Percentiles rank a stretch among this genome's conserved stretches.
These are phyloP conservation scores for Achlya hypogyna DNA, from an alignment of 352 stramenopile species.

Conservation along the genomic window DNA sequence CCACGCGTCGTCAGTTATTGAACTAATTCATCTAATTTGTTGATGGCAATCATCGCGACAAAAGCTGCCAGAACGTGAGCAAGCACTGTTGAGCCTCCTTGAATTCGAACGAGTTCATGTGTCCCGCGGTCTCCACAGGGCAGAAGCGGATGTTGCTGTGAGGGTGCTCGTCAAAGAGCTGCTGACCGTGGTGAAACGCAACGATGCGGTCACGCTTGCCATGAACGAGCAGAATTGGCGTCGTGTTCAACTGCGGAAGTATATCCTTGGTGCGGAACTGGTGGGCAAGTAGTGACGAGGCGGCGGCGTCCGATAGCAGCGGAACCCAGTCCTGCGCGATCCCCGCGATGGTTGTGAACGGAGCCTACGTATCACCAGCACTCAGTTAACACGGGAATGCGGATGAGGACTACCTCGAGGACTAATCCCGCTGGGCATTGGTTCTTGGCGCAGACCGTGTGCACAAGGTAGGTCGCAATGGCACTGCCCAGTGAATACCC, in stretches of 20 bases:
- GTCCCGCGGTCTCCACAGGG: background rate
- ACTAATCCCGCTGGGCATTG: background rate
- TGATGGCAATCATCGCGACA: too few species aligned
- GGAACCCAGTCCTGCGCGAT: background rate
- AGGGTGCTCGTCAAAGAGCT: background rate
- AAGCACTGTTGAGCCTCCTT: background rate
- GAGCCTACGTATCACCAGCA: background rate
- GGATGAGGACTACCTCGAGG: conserved; percentile 1
- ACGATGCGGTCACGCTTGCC: conserved; percentile 9
- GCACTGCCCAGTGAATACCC: conserved; percentile 16
- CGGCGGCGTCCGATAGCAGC: background rate
- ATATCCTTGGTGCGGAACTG: conserved; percentile 16
- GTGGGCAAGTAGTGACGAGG: background rate
- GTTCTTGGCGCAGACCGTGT: background rate
- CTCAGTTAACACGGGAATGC: background rate
- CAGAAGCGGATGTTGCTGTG: background rate
- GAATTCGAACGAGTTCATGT: conserved; percentile 11
- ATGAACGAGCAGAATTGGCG: conserved; percentile 13
- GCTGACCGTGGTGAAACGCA: background rate
- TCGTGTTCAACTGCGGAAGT: background rate
- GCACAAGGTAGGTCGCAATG: conserved; percentile 8
- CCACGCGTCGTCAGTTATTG: background rate
- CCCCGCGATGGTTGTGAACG: conserved; percentile 2
- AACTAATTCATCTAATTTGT: too few species aligned
- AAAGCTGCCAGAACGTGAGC: background rate